Conservation (phyloP, 2,329 filamentous ascomycete species). For the Aspergillus caelatus region DNA sequence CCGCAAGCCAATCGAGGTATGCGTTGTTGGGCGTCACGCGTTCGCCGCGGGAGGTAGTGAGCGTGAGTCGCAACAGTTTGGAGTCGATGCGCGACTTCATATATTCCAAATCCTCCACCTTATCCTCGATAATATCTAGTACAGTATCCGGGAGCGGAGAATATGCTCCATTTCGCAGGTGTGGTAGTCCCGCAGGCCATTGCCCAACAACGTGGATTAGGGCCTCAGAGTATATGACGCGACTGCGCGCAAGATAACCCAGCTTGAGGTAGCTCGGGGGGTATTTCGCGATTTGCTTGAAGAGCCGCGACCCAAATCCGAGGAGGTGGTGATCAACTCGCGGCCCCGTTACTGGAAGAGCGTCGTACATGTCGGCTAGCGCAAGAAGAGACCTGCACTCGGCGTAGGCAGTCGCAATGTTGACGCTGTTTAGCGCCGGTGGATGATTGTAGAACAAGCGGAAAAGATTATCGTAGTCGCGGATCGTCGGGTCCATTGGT, state of each 20-base stretch:
- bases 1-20: constrained; percentile 87
- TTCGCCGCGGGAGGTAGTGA: constrained; percentile 79
- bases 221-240: constrained; percentile 82
- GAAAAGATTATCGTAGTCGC: constrained; percentile 94
- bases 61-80: constrained; percentile 76
- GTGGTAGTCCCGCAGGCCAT: constrained; percentile 81
- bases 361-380: constrained; percentile 93
- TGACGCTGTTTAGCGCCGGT: constrained; percentile 77
- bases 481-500: constrained; percentile 70
- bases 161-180: constrained; percentile 62
- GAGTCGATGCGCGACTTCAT: constrained; percentile 77
- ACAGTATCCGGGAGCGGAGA: constrained; percentile 71
- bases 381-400: constrained; percentile 89
- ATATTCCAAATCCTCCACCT: constrained; percentile 88
- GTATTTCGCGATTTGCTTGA: constrained; percentile 97
- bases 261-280: constrained; percentile 89
- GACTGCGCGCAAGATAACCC: constrained; percentile 80
- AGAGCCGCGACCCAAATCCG: constrained; percentile 85
- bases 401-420: constrained; percentile 89
- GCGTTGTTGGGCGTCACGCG: constrained; percentile 76
- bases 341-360: constrained; percentile 81
- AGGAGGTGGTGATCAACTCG: constrained; percentile 92
- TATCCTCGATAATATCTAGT: constrained; percentile 89
- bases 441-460: constrained; percentile 94
- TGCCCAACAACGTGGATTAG: constrained; percentile 92